Base-by-base conservation (phyloP, 805 yeast genomes). In the Candida ipomoeae region DNA sequence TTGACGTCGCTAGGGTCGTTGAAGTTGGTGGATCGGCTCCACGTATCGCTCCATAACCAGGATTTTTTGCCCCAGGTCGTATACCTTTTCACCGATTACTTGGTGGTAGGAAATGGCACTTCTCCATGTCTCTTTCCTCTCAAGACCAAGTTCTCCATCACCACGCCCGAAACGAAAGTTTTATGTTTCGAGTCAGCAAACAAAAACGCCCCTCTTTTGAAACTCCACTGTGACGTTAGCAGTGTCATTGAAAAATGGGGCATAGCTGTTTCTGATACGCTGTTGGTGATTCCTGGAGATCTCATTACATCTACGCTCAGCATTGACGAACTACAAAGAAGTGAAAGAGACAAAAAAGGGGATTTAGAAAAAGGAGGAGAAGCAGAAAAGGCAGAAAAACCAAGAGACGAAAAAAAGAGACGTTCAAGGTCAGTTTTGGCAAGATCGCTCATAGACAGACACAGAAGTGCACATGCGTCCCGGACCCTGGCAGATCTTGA, bases 201-300 rank as follows among this genome's bases (percentile, higher is more conserved):
- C 21, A 41, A 37, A 8, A 41, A 38, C 15, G 48, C 49, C 6
- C 49, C 55, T 5, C 20, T 50, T 6, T 34, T 69, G 37, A 66
- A 58, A 56, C 51, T 71, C n/a, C 62, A 58, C 37, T 69, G 74
- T 1, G 62, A 62, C 10, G 53, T 50, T 14, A 57, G 61, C 34
- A 57, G 67, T n/a, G 63, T 73, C 5, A 61, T 73, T 29, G 77
- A 74, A 51, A 73, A 74, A 51, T 74, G 78, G 78, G 75, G 67
- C 3, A 70, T 71, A 20, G 75, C 73, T 1, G 54, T 70, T 10
- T 68, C 74, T 2, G 78, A 74, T 49, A 49, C 52, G 7, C 49
- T 48, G 31, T 63, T 65, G 48, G 38, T 48, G 3, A 67, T 74
- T 37, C 78, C 78, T 0, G 53, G 58, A 3, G 72, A 68, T 20